A percentile compares a stretch with the other conserved stretches of the same genome.
These are phyloP conservation scores for Cardamine resedifolia DNA, from an alignment of 345 rosid species.

Conservation along the genomic window DNA sequence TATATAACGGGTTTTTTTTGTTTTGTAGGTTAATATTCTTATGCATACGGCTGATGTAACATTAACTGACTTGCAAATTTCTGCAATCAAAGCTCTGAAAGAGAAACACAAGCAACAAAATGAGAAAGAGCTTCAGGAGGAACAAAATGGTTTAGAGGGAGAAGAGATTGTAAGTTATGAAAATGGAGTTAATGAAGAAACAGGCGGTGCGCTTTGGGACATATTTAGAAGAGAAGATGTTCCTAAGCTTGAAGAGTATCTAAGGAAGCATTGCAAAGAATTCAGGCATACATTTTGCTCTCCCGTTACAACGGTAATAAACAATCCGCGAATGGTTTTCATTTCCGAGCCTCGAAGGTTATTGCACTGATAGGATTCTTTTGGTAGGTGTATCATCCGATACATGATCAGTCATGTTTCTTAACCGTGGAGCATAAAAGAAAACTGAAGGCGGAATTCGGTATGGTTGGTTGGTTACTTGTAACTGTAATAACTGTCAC, in stretches of 20 bases:
- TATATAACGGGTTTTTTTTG: neutral
- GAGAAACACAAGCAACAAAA: slow-evolving; percentile 63
- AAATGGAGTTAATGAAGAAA: slow-evolving; percentile 35
- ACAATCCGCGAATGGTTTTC: neutral
- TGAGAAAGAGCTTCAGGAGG: slow-evolving; percentile 45
- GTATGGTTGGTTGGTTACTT: slow-evolving; percentile 35
- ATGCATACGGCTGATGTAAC: slow-evolving; percentile 67
- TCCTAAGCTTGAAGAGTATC: slow-evolving; percentile 70
- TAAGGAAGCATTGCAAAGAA: slow-evolving; percentile 61
- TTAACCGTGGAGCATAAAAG: slow-evolving; percentile 68
- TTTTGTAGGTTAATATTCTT: slow-evolving; percentile 75
- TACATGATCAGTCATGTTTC: slow-evolving; percentile 82
- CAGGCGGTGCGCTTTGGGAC: slow-evolving; percentile 81
- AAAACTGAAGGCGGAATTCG: slow-evolving; percentile 77
- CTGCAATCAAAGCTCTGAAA: slow-evolving; percentile 55
- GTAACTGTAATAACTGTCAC: slow-evolving; percentile 12
- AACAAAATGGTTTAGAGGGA: slow-evolving; percentile 11
- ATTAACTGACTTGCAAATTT: slow-evolving; percentile 47
- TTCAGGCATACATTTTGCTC: slow-evolving; percentile 78
- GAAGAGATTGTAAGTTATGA: slow-evolving; percentile 21
- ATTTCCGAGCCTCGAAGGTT: neutral
- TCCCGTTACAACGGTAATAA: slow-evolving; percentile 61
- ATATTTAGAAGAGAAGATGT: slow-evolving; percentile 91
- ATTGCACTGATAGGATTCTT: neutral
- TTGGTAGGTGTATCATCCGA: slow-evolving; percentile 71